These are phyloP conservation scores for Populus nigra DNA, from an alignment of 345 rosid species.

Conservation along the genomic window DNA sequence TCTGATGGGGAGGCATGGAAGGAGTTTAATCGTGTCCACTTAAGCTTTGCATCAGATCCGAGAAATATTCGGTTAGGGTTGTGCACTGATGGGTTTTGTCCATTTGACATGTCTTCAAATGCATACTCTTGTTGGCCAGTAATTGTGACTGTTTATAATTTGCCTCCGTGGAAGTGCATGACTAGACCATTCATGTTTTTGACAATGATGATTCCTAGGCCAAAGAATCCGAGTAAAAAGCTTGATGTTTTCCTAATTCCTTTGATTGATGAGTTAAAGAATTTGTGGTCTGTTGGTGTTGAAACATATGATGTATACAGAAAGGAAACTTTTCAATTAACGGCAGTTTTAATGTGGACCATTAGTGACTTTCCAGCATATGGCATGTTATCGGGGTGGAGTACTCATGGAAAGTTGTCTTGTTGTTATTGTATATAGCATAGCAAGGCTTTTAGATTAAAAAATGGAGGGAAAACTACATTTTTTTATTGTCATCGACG, in stretches of 20 bases:
- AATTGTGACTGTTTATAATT: background rate
- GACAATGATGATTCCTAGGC: background rate
- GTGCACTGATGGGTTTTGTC: background rate
- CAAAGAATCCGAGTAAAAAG: background rate
- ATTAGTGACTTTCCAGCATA: constrained; percentile 1
- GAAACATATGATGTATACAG: background rate
- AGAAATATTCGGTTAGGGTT: background rate
- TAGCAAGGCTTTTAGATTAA: background rate
- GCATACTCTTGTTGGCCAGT: background rate
- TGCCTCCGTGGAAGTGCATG: background rate
- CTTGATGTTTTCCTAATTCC: background rate
- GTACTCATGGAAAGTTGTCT: background rate
- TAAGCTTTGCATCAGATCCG: background rate
- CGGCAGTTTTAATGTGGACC: background rate
- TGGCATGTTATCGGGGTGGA: background rate
- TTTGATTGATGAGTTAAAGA: background rate
- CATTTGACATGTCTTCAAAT: background rate
- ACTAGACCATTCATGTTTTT: background rate
- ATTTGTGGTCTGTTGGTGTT: background rate
- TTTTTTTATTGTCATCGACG: background rate
- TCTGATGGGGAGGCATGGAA: too few relatives aligned
- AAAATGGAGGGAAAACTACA: background rate
- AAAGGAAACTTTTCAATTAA: background rate
- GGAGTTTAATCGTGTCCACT: too few relatives aligned
- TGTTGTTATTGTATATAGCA: background rate